Conservation (phyloP, 345 rosid genomes). For the Anastatica hierochuntica region DNA sequence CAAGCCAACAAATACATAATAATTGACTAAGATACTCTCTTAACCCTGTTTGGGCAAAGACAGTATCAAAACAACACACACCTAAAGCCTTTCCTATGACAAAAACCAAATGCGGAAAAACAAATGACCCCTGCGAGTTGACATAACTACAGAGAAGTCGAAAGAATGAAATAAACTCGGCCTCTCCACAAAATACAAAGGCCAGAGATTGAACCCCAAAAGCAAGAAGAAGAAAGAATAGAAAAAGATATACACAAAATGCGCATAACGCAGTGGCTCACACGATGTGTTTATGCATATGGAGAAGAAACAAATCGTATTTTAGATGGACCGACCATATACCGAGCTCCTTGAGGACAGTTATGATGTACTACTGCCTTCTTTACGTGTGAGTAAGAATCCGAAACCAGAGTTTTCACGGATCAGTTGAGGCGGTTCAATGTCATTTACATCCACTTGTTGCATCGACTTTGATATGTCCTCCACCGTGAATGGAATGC, state of each 20-base stretch:
- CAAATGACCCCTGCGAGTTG: constrained; percentile 26
- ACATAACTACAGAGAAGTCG: constrained; percentile 30
- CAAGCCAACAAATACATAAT: constrained; percentile 8
- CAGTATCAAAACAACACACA: constrained; percentile 23
- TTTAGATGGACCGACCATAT: constrained; percentile 1
- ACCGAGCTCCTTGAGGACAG: not conserved
- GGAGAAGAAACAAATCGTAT: constrained; percentile 7
- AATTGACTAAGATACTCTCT: constrained; percentile 12
- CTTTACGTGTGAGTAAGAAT: constrained; percentile 76
- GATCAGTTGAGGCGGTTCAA: constrained; percentile 75
- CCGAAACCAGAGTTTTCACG: constrained; percentile 92
- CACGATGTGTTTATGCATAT: constrained; percentile 19
- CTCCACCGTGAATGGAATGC: constrained; percentile 96
- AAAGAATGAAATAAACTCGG: constrained; percentile 25
- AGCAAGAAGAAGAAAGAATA: constrained; percentile 20
- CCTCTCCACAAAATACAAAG: constrained; percentile 27
- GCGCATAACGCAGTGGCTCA: constrained; percentile 10
- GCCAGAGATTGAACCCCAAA: constrained; percentile 21
- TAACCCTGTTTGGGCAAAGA: constrained; percentile 23
- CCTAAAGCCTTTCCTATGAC: constrained; percentile 24
- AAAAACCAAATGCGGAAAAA: constrained; percentile 19
- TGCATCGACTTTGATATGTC: constrained; percentile 95
- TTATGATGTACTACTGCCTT: constrained; percentile 26
- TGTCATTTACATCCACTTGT: constrained; percentile 74
- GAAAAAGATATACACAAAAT: constrained; percentile 17